Conservation (phyloP, 371 early-diverging fungal genomes). For the Mortierella polycephala region DNA sequence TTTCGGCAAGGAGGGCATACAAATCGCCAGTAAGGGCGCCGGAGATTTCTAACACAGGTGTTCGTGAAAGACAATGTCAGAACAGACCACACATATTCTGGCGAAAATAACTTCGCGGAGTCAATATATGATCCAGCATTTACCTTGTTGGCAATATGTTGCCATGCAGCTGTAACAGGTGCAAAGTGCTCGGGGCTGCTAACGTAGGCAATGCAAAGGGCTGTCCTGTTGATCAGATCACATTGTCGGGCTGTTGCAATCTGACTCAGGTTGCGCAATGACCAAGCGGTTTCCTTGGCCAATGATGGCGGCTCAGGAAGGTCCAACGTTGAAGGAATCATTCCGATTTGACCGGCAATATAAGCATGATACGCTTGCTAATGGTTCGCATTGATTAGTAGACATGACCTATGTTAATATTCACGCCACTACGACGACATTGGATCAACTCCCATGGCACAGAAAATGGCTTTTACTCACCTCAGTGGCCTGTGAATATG, state of each 20-base stretch:
- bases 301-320: conserved; percentile 58
- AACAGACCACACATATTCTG: background rate
- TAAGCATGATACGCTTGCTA: conserved; percentile 67
- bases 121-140: background rate
- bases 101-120: too few species aligned
- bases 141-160: conserved; percentile 35
- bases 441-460: too few species aligned
- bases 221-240: conserved; percentile 45
- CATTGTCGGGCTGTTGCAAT: conserved; percentile 54
- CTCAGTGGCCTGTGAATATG: conserved; percentile 74
- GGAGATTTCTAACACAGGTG: conserved; percentile 5
- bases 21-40: conserved; percentile 60
- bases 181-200: conserved; percentile 46
- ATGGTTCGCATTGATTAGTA: background rate
- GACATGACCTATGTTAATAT: too few species aligned
- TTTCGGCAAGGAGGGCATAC: conserved; percentile 70
- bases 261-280: conserved; percentile 59
- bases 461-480: conserved; percentile 41
- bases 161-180: conserved; percentile 57
- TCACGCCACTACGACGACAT: too few species aligned
- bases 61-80: background rate
- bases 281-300: conserved; percentile 54
- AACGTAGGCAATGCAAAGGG: conserved; percentile 62
- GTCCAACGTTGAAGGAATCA: conserved; percentile 70
- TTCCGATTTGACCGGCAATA: conserved; percentile 83